Conservation (phyloP, 1,284 basidiomycete species). For the Anthracocystis walkeri region DNA sequence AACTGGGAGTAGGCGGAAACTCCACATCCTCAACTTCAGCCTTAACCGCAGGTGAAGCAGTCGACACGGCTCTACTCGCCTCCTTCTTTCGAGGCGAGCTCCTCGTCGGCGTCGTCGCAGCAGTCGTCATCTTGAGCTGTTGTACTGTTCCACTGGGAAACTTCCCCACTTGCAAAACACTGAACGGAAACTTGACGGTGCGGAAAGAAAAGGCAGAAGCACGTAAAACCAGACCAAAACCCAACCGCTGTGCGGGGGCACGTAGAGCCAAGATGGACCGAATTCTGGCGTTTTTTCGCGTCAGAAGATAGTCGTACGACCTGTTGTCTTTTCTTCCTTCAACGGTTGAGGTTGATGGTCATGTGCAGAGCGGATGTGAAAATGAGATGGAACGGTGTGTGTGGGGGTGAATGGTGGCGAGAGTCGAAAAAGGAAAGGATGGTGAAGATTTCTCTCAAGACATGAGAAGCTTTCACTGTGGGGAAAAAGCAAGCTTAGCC, state of each 20-base stretch:
- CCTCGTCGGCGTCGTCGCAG: conserved; percentile 13
- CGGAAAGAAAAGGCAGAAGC: not conserved
- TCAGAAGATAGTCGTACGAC: not conserved
- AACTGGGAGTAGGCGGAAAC: conserved; percentile 18
- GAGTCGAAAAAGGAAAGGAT: not conserved
- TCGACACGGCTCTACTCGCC: not conserved
- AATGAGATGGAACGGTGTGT: not conserved
- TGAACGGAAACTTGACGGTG: not conserved
- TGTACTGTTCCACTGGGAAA: not conserved
- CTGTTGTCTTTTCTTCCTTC: not conserved
- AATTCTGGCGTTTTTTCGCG: conserved; percentile 22
- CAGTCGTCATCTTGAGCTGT: not conserved
- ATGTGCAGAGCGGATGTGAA: not conserved
- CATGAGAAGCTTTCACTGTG: too few species aligned
- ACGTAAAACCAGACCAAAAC: not conserved
- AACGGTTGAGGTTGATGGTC: too few species aligned
- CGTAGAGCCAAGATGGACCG: conserved; percentile 11
- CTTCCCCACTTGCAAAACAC: not conserved
- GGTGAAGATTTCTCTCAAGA: too few species aligned
- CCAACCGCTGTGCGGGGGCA: conserved; percentile 22
- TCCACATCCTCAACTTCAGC: conserved; percentile 9
- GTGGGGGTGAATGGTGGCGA: not conserved
- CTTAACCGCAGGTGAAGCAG: conserved; percentile 19
- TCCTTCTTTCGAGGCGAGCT: conserved; percentile 11
- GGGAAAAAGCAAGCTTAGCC: not conserved